phyloP scores from a whole-genome alignment of 1,284 basidiomycete genomes.

The Naganishia albida region DNA sequence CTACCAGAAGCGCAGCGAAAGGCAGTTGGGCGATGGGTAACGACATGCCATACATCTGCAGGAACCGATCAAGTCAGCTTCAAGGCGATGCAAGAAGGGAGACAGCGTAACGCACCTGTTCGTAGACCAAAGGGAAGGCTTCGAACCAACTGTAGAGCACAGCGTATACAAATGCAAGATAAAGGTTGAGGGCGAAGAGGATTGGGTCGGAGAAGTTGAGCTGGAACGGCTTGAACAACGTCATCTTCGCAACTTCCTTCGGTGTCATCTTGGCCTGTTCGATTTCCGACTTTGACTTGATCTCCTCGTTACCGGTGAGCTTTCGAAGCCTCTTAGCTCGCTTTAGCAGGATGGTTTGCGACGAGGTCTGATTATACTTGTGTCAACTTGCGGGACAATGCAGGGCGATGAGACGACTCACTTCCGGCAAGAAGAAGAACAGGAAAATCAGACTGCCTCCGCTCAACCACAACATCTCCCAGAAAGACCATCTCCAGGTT shows the following conservation, averaged over 20 bases:
- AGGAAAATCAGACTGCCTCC: slow-evolving; percentile 35
- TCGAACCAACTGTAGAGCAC: slow-evolving; percentile 30
- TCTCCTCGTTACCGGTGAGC: slow-evolving; percentile 49
- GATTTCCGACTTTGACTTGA: slow-evolving; percentile 43
- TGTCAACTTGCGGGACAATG: no score
- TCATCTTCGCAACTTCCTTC: slow-evolving; percentile 34
- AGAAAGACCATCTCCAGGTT: slow-evolving; percentile 47
- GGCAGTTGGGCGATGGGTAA: slow-evolving; percentile 39
- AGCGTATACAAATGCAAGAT: slow-evolving; percentile 32
- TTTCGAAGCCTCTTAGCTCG: slow-evolving; percentile 50
- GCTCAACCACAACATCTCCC: slow-evolving; percentile 38
- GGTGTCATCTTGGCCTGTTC: slow-evolving; percentile 34
- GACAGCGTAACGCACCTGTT: background rate
- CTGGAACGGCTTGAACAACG: slow-evolving; percentile 41
- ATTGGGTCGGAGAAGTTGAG: slow-evolving; percentile 46
- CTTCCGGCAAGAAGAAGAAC: slow-evolving; percentile 47
- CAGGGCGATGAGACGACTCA: no score
- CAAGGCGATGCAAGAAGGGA: background rate
- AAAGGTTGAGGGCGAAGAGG: slow-evolving; percentile 44
- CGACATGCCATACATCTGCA: slow-evolving; percentile 39
- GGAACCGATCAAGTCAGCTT: background rate
- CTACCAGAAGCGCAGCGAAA: slow-evolving; percentile 42
- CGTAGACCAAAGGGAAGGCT: slow-evolving; percentile 42
- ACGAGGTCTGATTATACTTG: slow-evolving; percentile 43
- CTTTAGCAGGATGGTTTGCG: slow-evolving; percentile 49